These are phyloP conservation scores for Penicillium decumbens DNA, from an alignment of 2,329 filamentous ascomycete species.

Conservation along the genomic window DNA sequence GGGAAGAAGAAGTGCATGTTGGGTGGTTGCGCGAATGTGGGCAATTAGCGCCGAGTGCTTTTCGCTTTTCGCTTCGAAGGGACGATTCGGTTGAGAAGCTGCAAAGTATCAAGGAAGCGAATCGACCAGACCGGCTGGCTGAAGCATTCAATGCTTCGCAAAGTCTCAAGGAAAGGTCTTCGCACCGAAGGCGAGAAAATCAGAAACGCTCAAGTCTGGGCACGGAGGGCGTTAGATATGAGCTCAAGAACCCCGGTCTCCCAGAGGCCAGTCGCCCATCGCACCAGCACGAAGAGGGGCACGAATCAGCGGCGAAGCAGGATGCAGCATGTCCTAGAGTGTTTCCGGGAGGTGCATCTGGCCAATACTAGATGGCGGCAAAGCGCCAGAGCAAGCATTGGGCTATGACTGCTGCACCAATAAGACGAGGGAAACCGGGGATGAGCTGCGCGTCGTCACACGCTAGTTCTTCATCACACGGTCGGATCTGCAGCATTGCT, in stretches of 20 bases:
- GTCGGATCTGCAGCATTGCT: conserved; percentile 27
- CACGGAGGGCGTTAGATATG: conserved; percentile 31
- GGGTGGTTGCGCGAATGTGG: conserved; percentile 3
- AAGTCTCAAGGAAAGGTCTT: conserved; percentile 14
- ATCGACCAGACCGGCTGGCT: conserved; percentile 39
- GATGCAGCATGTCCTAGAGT: conserved; percentile 19
- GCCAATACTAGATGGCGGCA: conserved; percentile 32
- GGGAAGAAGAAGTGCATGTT: conserved; percentile 46
- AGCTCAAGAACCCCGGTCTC: conserved; percentile 15
- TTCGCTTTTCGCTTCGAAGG: not conserved
- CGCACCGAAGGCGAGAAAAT: conserved; percentile 9
- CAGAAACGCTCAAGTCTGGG: conserved; percentile 19
- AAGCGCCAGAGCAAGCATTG: conserved; percentile 32
- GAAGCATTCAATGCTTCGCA: conserved; percentile 28
- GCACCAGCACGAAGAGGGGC: conserved; percentile 27
- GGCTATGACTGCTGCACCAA: conserved; percentile 26
- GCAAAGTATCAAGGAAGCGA: conserved; percentile 7
- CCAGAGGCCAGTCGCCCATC: conserved; percentile 15
- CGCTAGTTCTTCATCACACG: conserved; percentile 30
- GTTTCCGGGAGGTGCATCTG: conserved; percentile 33
- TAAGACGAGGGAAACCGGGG: conserved; percentile 14
- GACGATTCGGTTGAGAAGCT: conserved; percentile 4
- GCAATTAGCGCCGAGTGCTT: not conserved
- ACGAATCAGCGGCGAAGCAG: conserved; percentile 24
- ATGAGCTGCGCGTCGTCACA: conserved; percentile 29